Evolutionary conservation across 768 basidiomycete genomes (phyloP), one percentile per base, ranked within the genome.

Genomic region (Sarcodon aspratus): DNA sequence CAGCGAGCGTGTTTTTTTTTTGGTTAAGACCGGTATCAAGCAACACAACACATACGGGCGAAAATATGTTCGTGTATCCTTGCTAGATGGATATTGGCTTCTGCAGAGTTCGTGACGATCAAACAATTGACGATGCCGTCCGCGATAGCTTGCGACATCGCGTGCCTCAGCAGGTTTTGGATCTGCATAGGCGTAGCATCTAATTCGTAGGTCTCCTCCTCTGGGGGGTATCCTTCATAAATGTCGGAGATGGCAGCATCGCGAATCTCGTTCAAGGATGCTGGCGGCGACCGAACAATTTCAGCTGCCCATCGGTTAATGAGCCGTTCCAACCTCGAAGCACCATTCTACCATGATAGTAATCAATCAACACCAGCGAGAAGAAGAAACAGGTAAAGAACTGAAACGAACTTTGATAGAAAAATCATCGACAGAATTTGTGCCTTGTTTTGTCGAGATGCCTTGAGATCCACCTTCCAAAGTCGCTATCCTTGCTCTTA

Each of bases 251-350:
- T 64, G 9, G 79, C 71, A 0, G 85, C 80, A 4, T 73, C 65
- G 56, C 74, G 80, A 35, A 88, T 63, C 9, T 67, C 65, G 9
- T 69, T 69, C 21, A 82, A 66, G 8, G 74, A 68, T 0, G 67
- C 69, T 10, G 79, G 80, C 6, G 79, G 80, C 13, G 62, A 60
- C 31, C 78, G 76, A 12, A 86, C 72, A 57, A 80, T 68, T 45
- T 89, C 85, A 44, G 85, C 82, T 3, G 88, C 87, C 87, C 87
- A 93, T 56, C 89, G 79, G 61, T 93, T 93, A 61, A 93, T 80
- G 44, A 80, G 69, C 45, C 85, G 79, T 59, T 92, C 90, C 18
- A 93, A 75, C 46, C 82, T 80, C 6, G 86, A 84, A 3, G 89
- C 88, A 8, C 83, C 71, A 54, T 85, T 91, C 87, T 92, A 57